Conservation (phyloP, 345 rosid species). For the Ricinus communis region DNA sequence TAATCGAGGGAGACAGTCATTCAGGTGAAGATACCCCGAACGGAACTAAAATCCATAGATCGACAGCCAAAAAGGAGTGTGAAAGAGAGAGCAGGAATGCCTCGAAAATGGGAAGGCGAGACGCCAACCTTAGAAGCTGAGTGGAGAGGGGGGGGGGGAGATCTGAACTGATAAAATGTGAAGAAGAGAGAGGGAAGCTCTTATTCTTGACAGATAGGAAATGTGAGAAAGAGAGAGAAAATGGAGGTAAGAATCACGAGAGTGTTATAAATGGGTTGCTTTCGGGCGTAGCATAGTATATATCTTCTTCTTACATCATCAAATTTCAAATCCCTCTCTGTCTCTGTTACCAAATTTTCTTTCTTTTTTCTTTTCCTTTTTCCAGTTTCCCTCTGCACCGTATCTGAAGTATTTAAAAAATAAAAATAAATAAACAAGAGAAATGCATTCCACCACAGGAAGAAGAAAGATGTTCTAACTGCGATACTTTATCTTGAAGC, state of each 20-base stretch:
- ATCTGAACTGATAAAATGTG: constrained; percentile 18
- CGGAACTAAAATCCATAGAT: neutral
- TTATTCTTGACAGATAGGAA: neutral
- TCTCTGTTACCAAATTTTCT: too few relatives aligned
- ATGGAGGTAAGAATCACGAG: constrained; percentile 39
- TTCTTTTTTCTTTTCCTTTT: too few relatives aligned
- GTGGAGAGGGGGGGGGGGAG: constrained; percentile 23
- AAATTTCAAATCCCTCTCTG: too few relatives aligned
- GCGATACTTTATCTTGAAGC: too few relatives aligned
- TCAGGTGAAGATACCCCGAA: neutral
- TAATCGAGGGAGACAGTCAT: neutral
- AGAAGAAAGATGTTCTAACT: too few relatives aligned
- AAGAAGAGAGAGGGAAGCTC: neutral
- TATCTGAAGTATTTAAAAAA: too few relatives aligned
- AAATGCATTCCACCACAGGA: too few relatives aligned
- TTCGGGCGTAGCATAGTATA: too few relatives aligned
- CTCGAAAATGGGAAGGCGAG: neutral
- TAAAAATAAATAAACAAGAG: too few relatives aligned
- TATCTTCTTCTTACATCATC: too few relatives aligned
- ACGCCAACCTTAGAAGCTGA: neutral
- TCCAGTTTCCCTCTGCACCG: too few relatives aligned
- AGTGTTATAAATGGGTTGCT: constrained; percentile 19
- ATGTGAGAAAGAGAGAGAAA: constrained; percentile 1
- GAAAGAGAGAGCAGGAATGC: neutral
- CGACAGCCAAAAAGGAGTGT: too few relatives aligned